Evolutionary conservation across 2,329 filamentous ascomycete species (phyloP), one percentile per base, ranked within the genome.

Genomic region (Thielaviopsis ethacetica): DNA sequence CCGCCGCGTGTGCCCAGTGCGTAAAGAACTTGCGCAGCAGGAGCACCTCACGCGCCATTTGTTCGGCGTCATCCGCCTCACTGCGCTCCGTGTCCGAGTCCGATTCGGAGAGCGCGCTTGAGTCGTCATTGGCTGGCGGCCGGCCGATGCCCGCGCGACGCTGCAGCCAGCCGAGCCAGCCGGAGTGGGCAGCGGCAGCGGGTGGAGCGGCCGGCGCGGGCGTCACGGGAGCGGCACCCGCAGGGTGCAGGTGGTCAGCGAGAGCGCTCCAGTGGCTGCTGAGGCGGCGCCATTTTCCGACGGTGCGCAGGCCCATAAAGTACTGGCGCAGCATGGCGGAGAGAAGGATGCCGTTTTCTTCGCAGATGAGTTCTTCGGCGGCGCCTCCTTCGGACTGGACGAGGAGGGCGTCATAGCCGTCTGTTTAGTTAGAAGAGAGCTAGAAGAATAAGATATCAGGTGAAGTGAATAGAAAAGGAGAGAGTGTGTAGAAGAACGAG

Each of bases 321-420:
- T 95, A 95, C 68, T 95, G 90, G 13, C 90, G 82, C 21, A 96
- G 76, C 68, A 96, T 84, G 67, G 86, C 88, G 54, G 86, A 90
- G 65, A 95, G 88, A 59, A 95, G 76, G 17, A 94, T 83, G 3
- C 90, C 91, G 64, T 87, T 91, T 68, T 96, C 90, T 66, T 95
- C 89, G 30, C 82, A 83, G 5, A 95, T 84, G 17, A 95, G 72
- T 67, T 91, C 87, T 64, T 89, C 83, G 1, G 84, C 86, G 3
- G 78, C 72, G 17, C 89, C 89, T 26, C 90, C 90, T 68, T 88
- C 85, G 2, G 83, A 80, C 64, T 85, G 72, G 34, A 88, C 81
- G n/a, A 91, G 77, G 0, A 95, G 76, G 53, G 84, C 84, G 1
- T 78, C 80, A 70, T 86, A 95, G 1, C 90, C 90, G 64, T 95